Conservation (phyloP, 2,329 filamentous ascomycete genomes). For the Capronia coronata region DNA sequence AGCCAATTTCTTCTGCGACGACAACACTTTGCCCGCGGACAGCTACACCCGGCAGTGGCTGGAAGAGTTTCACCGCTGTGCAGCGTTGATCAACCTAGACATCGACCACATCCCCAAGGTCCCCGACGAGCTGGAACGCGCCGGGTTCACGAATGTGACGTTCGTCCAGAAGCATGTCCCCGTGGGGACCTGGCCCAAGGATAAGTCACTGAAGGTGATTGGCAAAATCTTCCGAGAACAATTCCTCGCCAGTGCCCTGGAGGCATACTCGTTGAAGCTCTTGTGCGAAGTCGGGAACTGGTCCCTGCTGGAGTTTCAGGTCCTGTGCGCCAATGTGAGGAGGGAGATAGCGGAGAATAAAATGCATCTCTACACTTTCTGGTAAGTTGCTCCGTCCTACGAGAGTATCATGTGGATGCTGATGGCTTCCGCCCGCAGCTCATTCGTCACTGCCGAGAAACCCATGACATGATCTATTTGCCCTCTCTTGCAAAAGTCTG, state of each 20-base stretch:
- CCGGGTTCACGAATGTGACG: neutral
- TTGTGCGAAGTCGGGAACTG: neutral
- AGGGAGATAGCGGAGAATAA: slow-evolving; percentile 1
- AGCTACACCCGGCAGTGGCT: slow-evolving; percentile 20
- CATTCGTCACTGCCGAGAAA: neutral
- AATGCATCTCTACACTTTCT: slow-evolving; percentile 3
- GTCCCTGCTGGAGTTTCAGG: neutral
- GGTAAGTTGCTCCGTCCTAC: neutral
- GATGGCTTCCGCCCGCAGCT: neutral
- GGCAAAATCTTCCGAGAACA: slow-evolving; percentile 2
- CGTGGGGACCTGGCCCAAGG: neutral
- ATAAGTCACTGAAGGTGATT: slow-evolving; percentile 1
- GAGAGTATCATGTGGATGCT: neutral
- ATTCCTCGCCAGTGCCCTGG: neutral
- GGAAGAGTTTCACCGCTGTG: neutral
- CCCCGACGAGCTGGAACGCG: neutral
- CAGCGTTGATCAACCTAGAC: neutral
- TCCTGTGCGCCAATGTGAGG: slow-evolving; percentile 1
- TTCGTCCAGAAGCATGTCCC: slow-evolving; percentile 1
- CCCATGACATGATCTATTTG: neutral
- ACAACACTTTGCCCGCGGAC: slow-evolving; percentile 34
- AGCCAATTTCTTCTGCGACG: slow-evolving; percentile 26
- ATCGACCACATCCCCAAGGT: slow-evolving; percentile 3
- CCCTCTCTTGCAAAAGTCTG: too few relatives aligned
- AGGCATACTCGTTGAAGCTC: slow-evolving; percentile 1